Evolutionary conservation across 2,329 filamentous ascomycete species (phyloP).

Genomic region (Ophiocordyceps camponoti-floridani): DNA sequence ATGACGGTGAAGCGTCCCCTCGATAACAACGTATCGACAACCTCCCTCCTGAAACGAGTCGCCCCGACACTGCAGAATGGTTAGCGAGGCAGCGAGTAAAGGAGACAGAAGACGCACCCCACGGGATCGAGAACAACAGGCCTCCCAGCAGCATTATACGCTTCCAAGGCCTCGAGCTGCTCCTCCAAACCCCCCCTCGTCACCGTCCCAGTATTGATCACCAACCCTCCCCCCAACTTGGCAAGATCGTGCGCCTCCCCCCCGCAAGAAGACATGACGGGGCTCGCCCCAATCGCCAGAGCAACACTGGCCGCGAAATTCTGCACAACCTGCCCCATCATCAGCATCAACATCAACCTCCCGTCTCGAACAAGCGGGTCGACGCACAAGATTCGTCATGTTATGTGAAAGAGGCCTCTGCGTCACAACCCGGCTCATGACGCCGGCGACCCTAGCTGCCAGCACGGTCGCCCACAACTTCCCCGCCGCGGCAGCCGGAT

Average conservation of each 20-base stretch:
- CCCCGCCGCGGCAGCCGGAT: conserved; percentile 46
- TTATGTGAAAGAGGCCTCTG: conserved; percentile 70
- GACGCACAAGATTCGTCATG: conserved; percentile 63
- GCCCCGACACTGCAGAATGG: conserved; percentile 45
- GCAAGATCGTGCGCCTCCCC: conserved; percentile 71
- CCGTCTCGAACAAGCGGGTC: background rate
- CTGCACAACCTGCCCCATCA: conserved; percentile 46
- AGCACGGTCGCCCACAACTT: conserved; percentile 28
- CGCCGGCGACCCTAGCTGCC: conserved; percentile 29
- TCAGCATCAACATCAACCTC: background rate
- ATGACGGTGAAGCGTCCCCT: conserved; percentile 71
- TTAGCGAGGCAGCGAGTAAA: background rate
- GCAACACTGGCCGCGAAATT: conserved; percentile 90
- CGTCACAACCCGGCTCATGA: conserved; percentile 43
- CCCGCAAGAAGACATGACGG: conserved; percentile 85
- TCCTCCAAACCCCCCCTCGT: conserved; percentile 56
- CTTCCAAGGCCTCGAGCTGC: conserved; percentile 54
- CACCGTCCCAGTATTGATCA: conserved; percentile 91
- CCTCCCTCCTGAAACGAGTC: conserved; percentile 52
- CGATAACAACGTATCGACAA: conserved; percentile 52
- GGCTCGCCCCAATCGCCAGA: conserved; percentile 66
- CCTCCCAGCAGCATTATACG: conserved; percentile 62
- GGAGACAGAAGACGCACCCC: conserved; percentile 31
- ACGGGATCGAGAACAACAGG: conserved; percentile 82
- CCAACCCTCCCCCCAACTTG: conserved; percentile 50